Conservation (phyloP, 352 stramenopile genomes). For the Pythium aphanidermatum region DNA sequence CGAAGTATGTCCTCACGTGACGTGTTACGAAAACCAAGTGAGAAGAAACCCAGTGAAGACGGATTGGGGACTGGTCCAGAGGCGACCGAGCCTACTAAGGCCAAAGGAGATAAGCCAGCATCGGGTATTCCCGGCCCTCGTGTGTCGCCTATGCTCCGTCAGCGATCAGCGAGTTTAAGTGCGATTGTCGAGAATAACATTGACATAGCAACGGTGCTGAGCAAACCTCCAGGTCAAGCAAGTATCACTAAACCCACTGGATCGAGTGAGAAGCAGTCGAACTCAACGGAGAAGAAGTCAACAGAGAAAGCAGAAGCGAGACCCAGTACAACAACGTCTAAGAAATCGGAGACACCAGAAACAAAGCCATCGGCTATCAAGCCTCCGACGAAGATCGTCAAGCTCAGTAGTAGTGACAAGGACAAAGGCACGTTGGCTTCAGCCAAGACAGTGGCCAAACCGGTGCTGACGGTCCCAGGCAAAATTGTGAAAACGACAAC, state of each 20-base stretch:
- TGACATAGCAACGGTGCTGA: constrained; percentile 12
- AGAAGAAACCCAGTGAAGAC: constrained; percentile 9
- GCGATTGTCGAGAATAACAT: constrained; percentile 23
- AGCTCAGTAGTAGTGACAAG: constrained; percentile 3
- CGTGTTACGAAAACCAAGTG: constrained; percentile 9
- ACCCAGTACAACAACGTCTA: constrained; percentile 1
- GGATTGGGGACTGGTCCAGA: constrained; percentile 4
- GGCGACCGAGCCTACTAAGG: constrained; percentile 12
- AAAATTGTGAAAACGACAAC: constrained; percentile 37
- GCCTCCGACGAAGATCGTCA: constrained; percentile 19
- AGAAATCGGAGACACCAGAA: not conserved
- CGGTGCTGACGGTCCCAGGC: constrained; percentile 29
- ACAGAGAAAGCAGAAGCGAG: not conserved
- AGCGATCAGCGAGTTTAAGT: constrained; percentile 24
- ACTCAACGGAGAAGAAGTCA: constrained; percentile 4
- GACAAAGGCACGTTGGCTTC: constrained; percentile 10
- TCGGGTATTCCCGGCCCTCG: constrained; percentile 2
- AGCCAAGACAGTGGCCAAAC: constrained; percentile 9
- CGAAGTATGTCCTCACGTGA: constrained; percentile 24
- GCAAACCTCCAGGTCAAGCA: not conserved
- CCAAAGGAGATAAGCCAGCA: constrained; percentile 16
- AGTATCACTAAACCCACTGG: not conserved
- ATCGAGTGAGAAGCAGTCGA: not conserved
- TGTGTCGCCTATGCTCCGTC: constrained; percentile 22
- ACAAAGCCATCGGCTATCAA: constrained; percentile 13